Evolutionary conservation across 129 eudicot species (phyloP).

Genomic region (Calendula officinalis): DNA sequence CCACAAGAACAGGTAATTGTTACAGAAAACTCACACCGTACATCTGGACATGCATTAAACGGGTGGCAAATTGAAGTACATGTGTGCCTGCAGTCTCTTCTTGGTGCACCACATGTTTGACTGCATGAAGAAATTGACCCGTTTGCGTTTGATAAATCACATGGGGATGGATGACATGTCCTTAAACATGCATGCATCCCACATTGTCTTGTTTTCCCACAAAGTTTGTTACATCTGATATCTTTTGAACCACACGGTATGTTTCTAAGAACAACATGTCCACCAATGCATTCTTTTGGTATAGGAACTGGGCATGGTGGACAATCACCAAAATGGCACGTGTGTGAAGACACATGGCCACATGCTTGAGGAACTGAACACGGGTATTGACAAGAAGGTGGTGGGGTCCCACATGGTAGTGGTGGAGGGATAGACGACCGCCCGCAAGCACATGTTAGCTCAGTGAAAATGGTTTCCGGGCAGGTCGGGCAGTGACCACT

Average conservation of each 20-base stretch:
- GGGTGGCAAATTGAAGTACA: conserved; percentile 86
- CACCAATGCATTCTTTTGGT: conserved; percentile 92
- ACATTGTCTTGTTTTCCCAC: conserved; percentile 94
- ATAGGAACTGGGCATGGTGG: conserved; percentile 89
- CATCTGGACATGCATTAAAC: conserved; percentile 64
- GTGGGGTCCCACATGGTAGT: conserved; percentile 87
- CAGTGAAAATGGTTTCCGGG: conserved; percentile 85
- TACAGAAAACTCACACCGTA: conserved; percentile 81
- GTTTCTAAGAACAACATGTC: conserved; percentile 83
- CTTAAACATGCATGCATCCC: conserved; percentile 96
- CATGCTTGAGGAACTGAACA: conserved; percentile 91
- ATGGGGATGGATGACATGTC: conserved; percentile 78
- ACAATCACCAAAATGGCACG: conserved; percentile 97
- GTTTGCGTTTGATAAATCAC: conserved; percentile 46
- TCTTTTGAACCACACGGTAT: conserved; percentile 95
- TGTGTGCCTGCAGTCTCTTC: conserved; percentile 95
- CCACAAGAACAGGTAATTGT: conserved; percentile 86
- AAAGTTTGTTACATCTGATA: conserved; percentile 79
- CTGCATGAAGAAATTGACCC: conserved; percentile 69
- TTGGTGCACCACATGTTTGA: conserved; percentile 91
- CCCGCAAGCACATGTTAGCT: conserved; percentile 90
- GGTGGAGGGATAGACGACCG: conserved; percentile 95
- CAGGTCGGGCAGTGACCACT: conserved; percentile 98
- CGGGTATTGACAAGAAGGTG: conserved; percentile 84
- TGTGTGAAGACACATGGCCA: conserved; percentile 86